Conservation (phyloP, 768 basidiomycete species). For the Lentinula sp. region DNA sequence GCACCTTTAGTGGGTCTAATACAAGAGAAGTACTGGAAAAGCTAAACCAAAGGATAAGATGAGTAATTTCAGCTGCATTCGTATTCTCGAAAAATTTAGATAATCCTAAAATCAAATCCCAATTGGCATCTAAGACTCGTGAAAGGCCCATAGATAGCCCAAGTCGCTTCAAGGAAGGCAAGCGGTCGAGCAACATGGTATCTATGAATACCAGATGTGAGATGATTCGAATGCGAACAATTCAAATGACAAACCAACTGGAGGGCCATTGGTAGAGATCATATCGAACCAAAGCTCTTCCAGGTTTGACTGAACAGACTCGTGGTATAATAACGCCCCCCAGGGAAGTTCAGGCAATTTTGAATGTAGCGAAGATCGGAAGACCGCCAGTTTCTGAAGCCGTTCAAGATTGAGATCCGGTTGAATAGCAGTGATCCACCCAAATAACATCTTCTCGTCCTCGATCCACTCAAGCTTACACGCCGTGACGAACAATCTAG, state of each 20-base stretch:
- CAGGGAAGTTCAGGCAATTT: neutral
- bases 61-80: neutral
- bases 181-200: neutral
- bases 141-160: neutral
- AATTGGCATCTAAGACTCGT: neutral
- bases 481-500: neutral
- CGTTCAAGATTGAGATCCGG: neutral
- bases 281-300: constrained; percentile 5
- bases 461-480: constrained; percentile 6
- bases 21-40: neutral
- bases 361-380: neutral
- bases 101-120: neutral
- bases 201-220: neutral
- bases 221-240: neutral
- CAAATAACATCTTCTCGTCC: neutral
- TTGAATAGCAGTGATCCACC: neutral
- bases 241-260: neutral
- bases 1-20: neutral
- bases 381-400: neutral
- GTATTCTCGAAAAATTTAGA: neutral
- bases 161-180: constrained; percentile 2
- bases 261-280: neutral
- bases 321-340: constrained; percentile 1
- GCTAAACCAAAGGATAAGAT: neutral
- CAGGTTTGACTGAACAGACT: neutral